Evolutionary conservation across 2,329 filamentous ascomycete species (phyloP).

Genomic region (Aspergillus alliaceus): DNA sequence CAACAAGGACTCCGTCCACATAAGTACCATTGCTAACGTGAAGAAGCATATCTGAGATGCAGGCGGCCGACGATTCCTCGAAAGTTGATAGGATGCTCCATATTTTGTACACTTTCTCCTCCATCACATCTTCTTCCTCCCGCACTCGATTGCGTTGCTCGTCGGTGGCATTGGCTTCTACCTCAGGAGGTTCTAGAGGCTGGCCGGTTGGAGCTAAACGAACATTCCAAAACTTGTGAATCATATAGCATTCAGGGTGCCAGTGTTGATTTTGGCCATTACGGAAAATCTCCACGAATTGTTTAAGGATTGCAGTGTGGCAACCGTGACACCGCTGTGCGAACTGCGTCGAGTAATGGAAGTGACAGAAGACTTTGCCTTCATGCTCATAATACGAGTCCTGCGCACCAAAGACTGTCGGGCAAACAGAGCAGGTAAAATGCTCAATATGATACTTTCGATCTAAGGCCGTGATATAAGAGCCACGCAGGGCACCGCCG

Average conservation of each 20-base stretch:
- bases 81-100: conserved; percentile 98
- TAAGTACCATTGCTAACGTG: conserved; percentile 98
- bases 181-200: conserved; percentile 43
- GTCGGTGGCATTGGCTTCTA: conserved; percentile 60
- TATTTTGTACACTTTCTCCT: conserved; percentile 96
- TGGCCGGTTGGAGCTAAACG: conserved; percentile 68
- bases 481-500: conserved; percentile 87
- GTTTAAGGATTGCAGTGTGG: conserved; percentile 94
- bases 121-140: conserved; percentile 87
- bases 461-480: conserved; percentile 96
- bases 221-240: conserved; percentile 99
- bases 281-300: conserved; percentile 97
- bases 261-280: conserved; percentile 98
- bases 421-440: conserved; percentile 96
- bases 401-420: conserved; percentile 95
- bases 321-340: conserved; percentile 96
- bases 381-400: conserved; percentile 99
- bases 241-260: conserved; percentile 99
- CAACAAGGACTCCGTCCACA: conserved; percentile 89
- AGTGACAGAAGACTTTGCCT: conserved; percentile 94
- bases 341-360: conserved; percentile 97
- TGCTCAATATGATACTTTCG: conserved; percentile 99
- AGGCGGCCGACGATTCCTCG: conserved; percentile 95
- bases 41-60: conserved; percentile 97
- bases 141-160: conserved; percentile 74